Evolutionary conservation across 116 monocot genomes (phyloP), one percentile per base, ranked within the genome.

Genomic region (Phalaenopsis hybrid): DNA sequence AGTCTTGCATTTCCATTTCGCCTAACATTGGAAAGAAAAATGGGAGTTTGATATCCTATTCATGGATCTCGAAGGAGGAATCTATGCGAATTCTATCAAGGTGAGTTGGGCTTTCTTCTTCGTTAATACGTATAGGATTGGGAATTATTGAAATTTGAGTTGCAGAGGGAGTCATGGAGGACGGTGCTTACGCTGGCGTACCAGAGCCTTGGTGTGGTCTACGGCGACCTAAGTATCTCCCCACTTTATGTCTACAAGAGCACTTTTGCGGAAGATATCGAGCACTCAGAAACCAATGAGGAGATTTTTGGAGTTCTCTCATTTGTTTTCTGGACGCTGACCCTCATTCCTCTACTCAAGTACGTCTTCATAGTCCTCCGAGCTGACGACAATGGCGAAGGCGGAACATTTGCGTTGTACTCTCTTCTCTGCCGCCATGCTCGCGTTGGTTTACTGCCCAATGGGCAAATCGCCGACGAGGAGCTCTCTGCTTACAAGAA

Each of bases 311-410:
- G 97, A 0, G 94, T 90, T 44, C 88, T 97, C 28, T 94, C 94
- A 78, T 93, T 97, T 76, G 89, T 97, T 15, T 97, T 97, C 87
- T 97, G 97, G 97, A 97, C 97, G 4, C 86, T 97, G 11, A 94
- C 97, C 12, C 81, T 97, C n/a, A 81, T 94, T 8, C 94, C 97
- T 5, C 84, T 97, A 9, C 76, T 92, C 49, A 97, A 94, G 79
- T 97, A 97, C 74, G 93, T 94, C 61, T 89, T 97, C 82, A 89
- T 97, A 51, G 97, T 97, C 8, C 89, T 97, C 41, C 81, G 85
- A 9, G 97, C 92, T 0, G 88, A 97, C 44, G 97, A 97, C 81
- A 91, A 91, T 74, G 97, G 97, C 37, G 97, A 97, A 61, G 81
- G 81, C 11, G 80, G 87, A 6, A 87, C 87, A 9, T 87, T 83